Evolutionary conservation across 2,329 filamentous ascomycete genomes (phyloP).

Genomic region (Amylocarpus encephaloides): DNA sequence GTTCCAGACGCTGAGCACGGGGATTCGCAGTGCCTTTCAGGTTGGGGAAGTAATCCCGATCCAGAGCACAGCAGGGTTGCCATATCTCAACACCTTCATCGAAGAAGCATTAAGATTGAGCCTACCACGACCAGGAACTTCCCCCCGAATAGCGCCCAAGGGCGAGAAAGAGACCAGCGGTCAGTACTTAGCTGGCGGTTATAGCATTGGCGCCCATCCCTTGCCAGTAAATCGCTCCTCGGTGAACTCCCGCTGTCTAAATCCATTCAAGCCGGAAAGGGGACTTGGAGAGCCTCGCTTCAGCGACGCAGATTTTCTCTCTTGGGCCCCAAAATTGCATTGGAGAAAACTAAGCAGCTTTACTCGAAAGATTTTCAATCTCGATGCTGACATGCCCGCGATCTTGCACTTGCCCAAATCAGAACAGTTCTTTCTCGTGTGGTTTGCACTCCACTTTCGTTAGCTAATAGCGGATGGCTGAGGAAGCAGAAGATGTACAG

Average conservation of each 20-base stretch:
- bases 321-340: slow-evolving; percentile 3
- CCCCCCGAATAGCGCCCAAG: slow-evolving; percentile 11
- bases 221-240: slow-evolving; percentile 26
- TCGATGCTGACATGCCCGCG: too few relatives aligned
- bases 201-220: slow-evolving; percentile 18
- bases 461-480: too few relatives aligned
- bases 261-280: slow-evolving; percentile 20
- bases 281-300: slow-evolving; percentile 25
- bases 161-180: slow-evolving; percentile 14
- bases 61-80: slow-evolving; percentile 3
- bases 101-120: slow-evolving; percentile 34
- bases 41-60: slow-evolving; percentile 16
- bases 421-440: too few relatives aligned
- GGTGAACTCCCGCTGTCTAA: slow-evolving; percentile 14
- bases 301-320: slow-evolving; percentile 25
- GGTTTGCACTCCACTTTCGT: too few relatives aligned
- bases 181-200: slow-evolving; percentile 11
- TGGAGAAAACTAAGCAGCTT: not conserved
- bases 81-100: slow-evolving; percentile 34
- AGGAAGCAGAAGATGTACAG: too few relatives aligned
- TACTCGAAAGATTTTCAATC: too few relatives aligned
- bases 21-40: slow-evolving; percentile 37
- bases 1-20: slow-evolving; percentile 34
- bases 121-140: slow-evolving; percentile 27
- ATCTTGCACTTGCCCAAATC: too few relatives aligned